These are phyloP conservation scores for Fusarium lyarnte DNA, from an alignment of 2,329 filamentous ascomycete species.

Conservation along the genomic window DNA sequence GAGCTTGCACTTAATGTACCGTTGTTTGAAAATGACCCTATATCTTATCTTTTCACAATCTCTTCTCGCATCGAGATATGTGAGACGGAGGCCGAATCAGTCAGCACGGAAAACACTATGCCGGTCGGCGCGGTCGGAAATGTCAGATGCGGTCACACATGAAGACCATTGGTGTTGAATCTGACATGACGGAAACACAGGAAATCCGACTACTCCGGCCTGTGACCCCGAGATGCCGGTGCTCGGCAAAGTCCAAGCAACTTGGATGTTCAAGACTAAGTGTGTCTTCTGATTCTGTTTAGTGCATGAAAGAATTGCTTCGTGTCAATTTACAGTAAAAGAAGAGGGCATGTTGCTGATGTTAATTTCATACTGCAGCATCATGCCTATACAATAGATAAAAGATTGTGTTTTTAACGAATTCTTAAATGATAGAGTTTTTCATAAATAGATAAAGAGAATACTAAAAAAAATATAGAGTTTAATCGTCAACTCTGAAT, in stretches of 20 bases:
- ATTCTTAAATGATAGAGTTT: too few species aligned
- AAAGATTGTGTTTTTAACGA: too few species aligned
- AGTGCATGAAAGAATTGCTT: fast-evolving
- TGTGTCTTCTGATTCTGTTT: fast-evolving
- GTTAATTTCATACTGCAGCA: fast-evolving
- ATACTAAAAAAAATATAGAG: background rate
- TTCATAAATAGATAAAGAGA: too few species aligned
- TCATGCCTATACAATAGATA: fast-evolving
- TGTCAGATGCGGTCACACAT: background rate
- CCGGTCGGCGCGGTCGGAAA: background rate
- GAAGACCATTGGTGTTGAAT: background rate
- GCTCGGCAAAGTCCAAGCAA: fast-evolving
- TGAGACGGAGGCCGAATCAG: background rate
- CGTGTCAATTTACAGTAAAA: fast-evolving
- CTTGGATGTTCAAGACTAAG: fast-evolving
- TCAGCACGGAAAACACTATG: background rate
- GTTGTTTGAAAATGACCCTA: background rate
- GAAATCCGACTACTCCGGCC: background rate
- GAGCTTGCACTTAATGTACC: background rate
- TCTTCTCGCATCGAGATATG: background rate
- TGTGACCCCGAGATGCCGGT: background rate
- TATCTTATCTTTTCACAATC: background rate
- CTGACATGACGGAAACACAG: background rate
- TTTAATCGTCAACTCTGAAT: fast-evolving
- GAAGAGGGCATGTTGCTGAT: fast-evolving